Conservation (phyloP, 495 filamentous ascomycete species). For the Penicillium ucsense region DNA sequence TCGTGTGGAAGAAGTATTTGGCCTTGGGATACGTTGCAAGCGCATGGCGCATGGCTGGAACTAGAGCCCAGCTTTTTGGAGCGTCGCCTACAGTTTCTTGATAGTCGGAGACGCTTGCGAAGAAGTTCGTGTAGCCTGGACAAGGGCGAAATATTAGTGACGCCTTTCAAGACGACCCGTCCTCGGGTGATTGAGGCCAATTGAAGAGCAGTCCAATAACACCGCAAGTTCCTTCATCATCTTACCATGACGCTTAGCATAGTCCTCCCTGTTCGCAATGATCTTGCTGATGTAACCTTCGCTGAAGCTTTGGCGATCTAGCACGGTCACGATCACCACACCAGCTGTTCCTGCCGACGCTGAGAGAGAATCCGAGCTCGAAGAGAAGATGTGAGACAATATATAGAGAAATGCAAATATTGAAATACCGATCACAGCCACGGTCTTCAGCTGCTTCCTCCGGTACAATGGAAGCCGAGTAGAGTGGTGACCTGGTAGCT, state of each 20-base stretch:
- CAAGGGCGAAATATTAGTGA: conserved; percentile 1
- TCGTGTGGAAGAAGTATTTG: conserved; percentile 77
- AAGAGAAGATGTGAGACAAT: conserved; percentile 40
- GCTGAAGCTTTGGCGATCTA: conserved; percentile 55
- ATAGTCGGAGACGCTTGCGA: conserved; percentile 68
- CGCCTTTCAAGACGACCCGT: no score
- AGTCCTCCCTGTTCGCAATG: conserved; percentile 72
- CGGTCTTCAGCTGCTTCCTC: conserved; percentile 54
- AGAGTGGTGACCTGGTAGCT: conserved; percentile 51
- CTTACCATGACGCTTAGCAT: conserved; percentile 83
- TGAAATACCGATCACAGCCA: conserved; percentile 47
- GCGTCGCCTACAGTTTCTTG: conserved; percentile 44
- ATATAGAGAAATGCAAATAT: conserved; percentile 55
- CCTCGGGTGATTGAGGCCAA: no score
- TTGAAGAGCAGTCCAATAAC: no score
- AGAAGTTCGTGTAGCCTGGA: conserved; percentile 79
- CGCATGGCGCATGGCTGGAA: conserved; percentile 85
- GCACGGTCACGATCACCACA: conserved; percentile 78
- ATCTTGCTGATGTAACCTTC: conserved; percentile 59
- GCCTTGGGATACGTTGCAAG: conserved; percentile 66
- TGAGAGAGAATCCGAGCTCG: conserved; percentile 20
- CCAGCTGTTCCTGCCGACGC: conserved; percentile 61
- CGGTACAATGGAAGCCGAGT: conserved; percentile 53
- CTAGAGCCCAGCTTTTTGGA: conserved; percentile 64
- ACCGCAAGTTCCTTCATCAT: not conserved